Evolutionary conservation across 2,329 filamentous ascomycete genomes (phyloP), one percentile per base, ranked within the genome.

Genomic region (Claviceps maximensis): DNA sequence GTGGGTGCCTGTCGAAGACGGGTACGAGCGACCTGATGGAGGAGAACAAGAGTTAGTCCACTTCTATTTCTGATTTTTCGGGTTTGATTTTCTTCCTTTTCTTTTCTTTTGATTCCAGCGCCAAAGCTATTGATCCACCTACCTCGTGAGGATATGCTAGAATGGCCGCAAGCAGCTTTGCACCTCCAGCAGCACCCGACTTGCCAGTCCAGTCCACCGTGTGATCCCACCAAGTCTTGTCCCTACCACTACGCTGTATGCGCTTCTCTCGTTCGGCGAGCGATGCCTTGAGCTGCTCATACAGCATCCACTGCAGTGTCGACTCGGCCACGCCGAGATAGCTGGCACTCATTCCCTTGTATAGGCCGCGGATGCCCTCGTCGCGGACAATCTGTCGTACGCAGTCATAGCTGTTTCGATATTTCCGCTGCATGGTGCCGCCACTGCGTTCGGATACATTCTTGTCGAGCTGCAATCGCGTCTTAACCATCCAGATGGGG

Each of bases 401-500:
- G 67, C 90, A 97, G 68, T 97, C 90, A 69, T 83, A 78, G 57
- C 87, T 90, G 67, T 95, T 95, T 66, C 82, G 82, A 70, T 97
- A 96, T 63, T 82, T 82, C 51, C 90, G 76, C 50, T 74, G 73
- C 52, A 71, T 70, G 27, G 71, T 66, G 41, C 74, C 75, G 27
- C 72, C 78, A 55, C 77, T 73, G 57, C 78, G 72, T 60, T 80
- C 78, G 17, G 84, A 85, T 51, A 82, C 79, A 64, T 87, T 87
- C 73, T 90, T 94, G 72, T 97, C 90, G 36, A 97, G 79, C 70
- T 97, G 90, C 60, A 97, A 67, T 33, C 90, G 77, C 42, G 90
- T 97, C 76, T 97, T 97, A 64, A 97, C 82, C 57, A 97, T 79
- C 90, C 90, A 97, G 63, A 97, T 95, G 1, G 90, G 90, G 68